These are phyloP conservation scores for Flueggea neowawraea DNA, from an alignment of 441 rosid species.

Conservation along the genomic window DNA sequence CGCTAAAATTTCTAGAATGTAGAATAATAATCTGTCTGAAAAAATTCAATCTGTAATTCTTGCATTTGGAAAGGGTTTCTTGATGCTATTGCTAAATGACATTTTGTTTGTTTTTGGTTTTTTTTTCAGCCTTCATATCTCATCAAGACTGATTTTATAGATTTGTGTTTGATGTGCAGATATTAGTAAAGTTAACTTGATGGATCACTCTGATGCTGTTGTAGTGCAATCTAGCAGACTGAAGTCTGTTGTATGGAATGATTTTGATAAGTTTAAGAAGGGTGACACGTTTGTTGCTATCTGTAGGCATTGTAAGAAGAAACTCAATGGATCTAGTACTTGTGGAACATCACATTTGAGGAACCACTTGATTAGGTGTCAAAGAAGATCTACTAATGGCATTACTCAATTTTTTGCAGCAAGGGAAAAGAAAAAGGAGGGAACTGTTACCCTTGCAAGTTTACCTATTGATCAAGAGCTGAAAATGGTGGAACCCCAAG, in stretches of 20 bases:
- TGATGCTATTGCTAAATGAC: no score
- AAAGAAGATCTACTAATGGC: conserved; percentile 73
- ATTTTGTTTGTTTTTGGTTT: no score
- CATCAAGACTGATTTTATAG: no score
- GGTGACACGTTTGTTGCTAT: conserved; percentile 89
- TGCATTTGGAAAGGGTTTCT: no score
- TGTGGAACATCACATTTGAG: conserved; percentile 98
- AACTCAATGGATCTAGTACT: conserved; percentile 95
- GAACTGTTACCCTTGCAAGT: conserved; percentile 41
- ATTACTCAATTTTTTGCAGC: conserved; percentile 75
- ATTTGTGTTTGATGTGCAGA: no score
- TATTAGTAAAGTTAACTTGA: no score
- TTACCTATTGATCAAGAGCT: conserved; percentile 67
- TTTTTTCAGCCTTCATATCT: no score
- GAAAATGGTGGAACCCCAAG: conserved; percentile 11
- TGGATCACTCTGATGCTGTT: no score
- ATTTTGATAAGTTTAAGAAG: conserved; percentile 87
- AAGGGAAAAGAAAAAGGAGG: conserved; percentile 77
- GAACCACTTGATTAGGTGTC: conserved; percentile 89
- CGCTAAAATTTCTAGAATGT: no score
- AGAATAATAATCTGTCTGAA: no score
- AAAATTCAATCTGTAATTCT: no score
- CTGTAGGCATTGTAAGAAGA: conserved; percentile 87
- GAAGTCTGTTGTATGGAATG: conserved; percentile 96
- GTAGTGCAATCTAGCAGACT: conserved; percentile 70